A percentile compares a stretch with the other conserved stretches of the same genome.
Conservation (phyloP, 2,329 filamentous ascomycete species). For the Diaporthe sp. region DNA sequence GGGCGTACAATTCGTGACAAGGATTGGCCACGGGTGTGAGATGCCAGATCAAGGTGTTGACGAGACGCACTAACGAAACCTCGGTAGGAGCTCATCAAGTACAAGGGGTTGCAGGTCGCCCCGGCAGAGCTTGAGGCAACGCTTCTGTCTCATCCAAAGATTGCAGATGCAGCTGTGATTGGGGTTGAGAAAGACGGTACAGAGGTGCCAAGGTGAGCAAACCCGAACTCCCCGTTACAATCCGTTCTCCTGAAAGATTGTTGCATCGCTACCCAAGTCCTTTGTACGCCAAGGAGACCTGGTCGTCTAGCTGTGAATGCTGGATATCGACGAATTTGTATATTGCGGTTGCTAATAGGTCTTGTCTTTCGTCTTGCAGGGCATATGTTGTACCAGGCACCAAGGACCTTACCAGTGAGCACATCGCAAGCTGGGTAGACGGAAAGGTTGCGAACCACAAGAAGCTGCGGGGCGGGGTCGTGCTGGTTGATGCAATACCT, state of each 20-base stretch:
- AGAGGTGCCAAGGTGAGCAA: constrained; percentile 68
- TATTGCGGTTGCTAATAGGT: constrained; percentile 21
- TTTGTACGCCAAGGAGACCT: neutral
- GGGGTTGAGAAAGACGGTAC: constrained; percentile 64
- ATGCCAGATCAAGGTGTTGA: neutral
- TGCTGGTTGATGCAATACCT: constrained; percentile 69
- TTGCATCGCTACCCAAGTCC: neutral
- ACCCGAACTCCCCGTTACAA: constrained; percentile 59
- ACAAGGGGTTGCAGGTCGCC: constrained; percentile 76
- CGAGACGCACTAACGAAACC: neutral
- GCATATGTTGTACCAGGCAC: constrained; percentile 46
- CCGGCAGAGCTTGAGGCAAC: constrained; percentile 74
- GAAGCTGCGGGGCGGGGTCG: constrained; percentile 54
- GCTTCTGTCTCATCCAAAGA: constrained; percentile 56
- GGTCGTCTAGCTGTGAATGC: neutral
- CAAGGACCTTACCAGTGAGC: constrained; percentile 42
- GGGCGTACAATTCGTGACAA: neutral
- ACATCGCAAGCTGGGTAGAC: constrained; percentile 47
- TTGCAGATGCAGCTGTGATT: constrained; percentile 72
- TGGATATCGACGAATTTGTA: neutral
- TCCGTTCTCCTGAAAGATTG: constrained; percentile 47
- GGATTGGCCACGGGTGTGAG: too few species aligned
- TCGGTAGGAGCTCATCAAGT: constrained; percentile 70
- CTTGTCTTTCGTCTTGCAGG: constrained; percentile 9
- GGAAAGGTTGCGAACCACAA: constrained; percentile 47